Conservation (phyloP, 768 basidiomycete species). For the Chalciporus chontae region DNA sequence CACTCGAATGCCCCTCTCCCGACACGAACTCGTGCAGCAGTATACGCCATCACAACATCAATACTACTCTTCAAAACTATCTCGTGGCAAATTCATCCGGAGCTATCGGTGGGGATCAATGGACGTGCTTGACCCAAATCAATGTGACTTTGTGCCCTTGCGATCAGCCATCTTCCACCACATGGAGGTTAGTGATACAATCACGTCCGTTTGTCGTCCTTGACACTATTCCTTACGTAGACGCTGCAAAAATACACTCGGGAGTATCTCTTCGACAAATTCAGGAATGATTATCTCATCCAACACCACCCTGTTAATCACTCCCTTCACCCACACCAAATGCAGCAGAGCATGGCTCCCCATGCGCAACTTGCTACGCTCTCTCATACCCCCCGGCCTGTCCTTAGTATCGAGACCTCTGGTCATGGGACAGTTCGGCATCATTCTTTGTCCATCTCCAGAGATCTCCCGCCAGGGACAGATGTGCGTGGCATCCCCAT, state of each 20-base stretch:
- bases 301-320: slow-evolving; percentile 51
- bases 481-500: slow-evolving; percentile 44
- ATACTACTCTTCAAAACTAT: slow-evolving; percentile 41
- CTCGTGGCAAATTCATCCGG: slow-evolving; percentile 63
- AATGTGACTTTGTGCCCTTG: slow-evolving; percentile 78
- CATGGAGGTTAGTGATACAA: slow-evolving; percentile 65
- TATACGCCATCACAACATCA: slow-evolving; percentile 61
- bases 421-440: slow-evolving; percentile 43
- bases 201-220: slow-evolving; percentile 11
- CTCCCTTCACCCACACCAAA: slow-evolving; percentile 41
- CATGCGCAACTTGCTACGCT: slow-evolving; percentile 27
- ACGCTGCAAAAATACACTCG: slow-evolving; percentile 82
- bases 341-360: slow-evolving; percentile 36
- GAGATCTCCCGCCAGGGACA: slow-evolving; percentile 43
- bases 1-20: slow-evolving; percentile 49
- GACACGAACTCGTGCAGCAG: slow-evolving; percentile 70
- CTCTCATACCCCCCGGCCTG: slow-evolving; percentile 47
- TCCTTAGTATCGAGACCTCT: slow-evolving; percentile 60
- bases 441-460: slow-evolving; percentile 42
- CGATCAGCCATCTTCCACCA: slow-evolving; percentile 81
- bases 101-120: slow-evolving; percentile 82
- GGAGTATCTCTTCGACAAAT: slow-evolving; percentile 80
- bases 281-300: slow-evolving; percentile 54
- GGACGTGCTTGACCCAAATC: slow-evolving; percentile 73
- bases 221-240: slow-evolving; percentile 37